These are phyloP conservation scores for Cinnamomum micranthum DNA, from an alignment of 164 flowering plant species.

Conservation along the genomic window DNA sequence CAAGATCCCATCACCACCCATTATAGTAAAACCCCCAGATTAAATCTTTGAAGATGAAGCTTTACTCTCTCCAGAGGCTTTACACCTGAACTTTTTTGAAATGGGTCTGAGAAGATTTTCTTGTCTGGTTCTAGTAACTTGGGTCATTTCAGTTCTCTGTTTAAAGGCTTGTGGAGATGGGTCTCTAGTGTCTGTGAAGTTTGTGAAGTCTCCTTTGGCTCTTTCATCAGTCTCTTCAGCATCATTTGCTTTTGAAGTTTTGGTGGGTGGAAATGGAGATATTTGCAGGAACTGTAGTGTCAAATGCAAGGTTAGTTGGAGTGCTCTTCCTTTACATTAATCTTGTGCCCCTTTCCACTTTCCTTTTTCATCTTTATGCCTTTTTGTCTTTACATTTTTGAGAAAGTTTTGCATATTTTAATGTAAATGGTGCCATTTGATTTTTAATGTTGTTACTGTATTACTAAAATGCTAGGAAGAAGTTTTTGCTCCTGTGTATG, in stretches of 20 bases:
- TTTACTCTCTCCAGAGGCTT: constrained; percentile 1
- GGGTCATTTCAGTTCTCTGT: constrained; percentile 35
- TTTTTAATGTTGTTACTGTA: not conserved
- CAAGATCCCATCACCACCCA: not conserved
- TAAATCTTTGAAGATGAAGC: not conserved
- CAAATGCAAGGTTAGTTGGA: constrained; percentile 70
- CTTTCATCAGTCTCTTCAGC: constrained; percentile 45
- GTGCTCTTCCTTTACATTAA: not conserved
- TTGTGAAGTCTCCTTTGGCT: constrained; percentile 51
- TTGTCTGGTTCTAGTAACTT: constrained; percentile 38
- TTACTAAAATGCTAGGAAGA: not conserved
- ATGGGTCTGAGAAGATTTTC: constrained; percentile 39
- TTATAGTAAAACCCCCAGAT: not conserved
- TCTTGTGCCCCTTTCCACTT: not conserved
- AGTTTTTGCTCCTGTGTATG: not conserved
- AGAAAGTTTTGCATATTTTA: no score
- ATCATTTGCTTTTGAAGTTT: constrained; percentile 60
- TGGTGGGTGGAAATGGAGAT: constrained; percentile 29
- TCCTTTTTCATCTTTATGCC: not conserved
- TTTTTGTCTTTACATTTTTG: not conserved
- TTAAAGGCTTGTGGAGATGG: constrained; percentile 28
- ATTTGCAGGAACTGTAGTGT: constrained; percentile 49
- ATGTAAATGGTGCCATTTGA: not conserved
- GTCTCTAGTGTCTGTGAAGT: constrained; percentile 46
- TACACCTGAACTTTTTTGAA: constrained; percentile 13